These are phyloP conservation scores for Nothophytophthora sp. DNA, from an alignment of 352 stramenopile species.

Conservation along the genomic window DNA sequence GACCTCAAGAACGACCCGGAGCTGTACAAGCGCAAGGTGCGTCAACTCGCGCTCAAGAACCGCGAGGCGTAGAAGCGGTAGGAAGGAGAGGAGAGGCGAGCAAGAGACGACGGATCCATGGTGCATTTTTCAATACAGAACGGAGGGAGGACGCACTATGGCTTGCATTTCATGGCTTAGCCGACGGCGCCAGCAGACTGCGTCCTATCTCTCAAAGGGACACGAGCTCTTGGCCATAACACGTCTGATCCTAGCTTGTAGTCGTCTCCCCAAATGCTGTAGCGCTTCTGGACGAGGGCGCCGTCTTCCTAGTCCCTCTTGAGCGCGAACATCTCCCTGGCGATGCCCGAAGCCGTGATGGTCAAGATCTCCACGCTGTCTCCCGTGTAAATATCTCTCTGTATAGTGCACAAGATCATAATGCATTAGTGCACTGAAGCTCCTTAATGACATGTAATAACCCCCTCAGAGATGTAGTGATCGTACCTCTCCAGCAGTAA, in stretches of 20 bases:
- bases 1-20: conserved; percentile 91
- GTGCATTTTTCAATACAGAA: conserved; percentile 4
- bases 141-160: neutral
- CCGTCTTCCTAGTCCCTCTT: conserved; percentile 98
- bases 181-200: no score
- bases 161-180: no score
- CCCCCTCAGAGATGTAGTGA: neutral
- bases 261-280: no score
- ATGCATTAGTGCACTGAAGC: conserved; percentile 1
- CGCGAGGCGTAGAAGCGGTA: conserved; percentile 60
- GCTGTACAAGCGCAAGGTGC: conserved; percentile 87
- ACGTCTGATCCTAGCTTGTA: no score
- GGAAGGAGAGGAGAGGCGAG: neutral
- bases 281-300: no score
- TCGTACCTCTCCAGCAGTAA: conserved; percentile 94
- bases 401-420: neutral
- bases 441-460: conserved; percentile 6
- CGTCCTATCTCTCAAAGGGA: no score
- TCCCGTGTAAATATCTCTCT: conserved; percentile 99
- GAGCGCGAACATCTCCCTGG: conserved; percentile 91
- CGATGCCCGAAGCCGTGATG: conserved; percentile 94
- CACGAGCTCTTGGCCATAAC: no score
- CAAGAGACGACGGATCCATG: conserved; percentile 6
- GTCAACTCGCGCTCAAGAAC: conserved; percentile 83
- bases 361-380: conserved; percentile 98